Base-by-base conservation (phyloP, 2,329 filamentous ascomycete species). In the Phyllosticta capitalensis region DNA sequence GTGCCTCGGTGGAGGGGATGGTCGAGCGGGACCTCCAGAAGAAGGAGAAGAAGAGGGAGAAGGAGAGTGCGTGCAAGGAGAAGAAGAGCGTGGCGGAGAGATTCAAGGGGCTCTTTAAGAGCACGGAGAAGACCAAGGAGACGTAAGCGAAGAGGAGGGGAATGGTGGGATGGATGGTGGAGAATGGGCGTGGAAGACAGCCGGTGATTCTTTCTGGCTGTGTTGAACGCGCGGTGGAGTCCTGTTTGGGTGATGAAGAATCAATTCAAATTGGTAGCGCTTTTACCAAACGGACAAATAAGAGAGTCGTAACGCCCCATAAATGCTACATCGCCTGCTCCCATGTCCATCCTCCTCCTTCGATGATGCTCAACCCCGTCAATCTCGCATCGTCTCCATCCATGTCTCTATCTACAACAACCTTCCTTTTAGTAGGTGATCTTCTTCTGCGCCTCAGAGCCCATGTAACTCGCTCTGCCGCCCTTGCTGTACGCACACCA, bases 401-500 rank as follows among this genome's bases (percentile, higher is more conserved):
- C 14, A 3, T n/a, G 14, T n/a, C 14, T 17, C 38, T 45, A 45
- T 45, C 14, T 45, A n/a, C 38, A 17, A 7, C 17, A 6, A 17
- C 38, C 12, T n/a, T n/a, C 30, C 24, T 7, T 17, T 48, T 61
- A 72, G 63, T 72, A 73, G 60, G 68, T 67, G 65, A 75, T 67
- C 64, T 74, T 63, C 67, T 75, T 76, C 64, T 74, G 66, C n/a
- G 68, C 68, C 53, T 68, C 63, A 60, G 67, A 62, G 52, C 65
- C 64, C 26, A 62, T 62, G 58, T 65, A 67, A 7, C 67, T 61
- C 6, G 67, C 68, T 59, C 79, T 74, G 48, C 83, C 81, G 68
- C 86, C 82, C 62, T 86, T 92, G 52, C 89, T 89, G 73, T 95
- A 96, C 24, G 90, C 86, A 72, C 94, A 99, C 76, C 84, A 95